Base-by-base conservation (phyloP, 495 filamentous ascomycete genomes). In the Aspergillus heteromorphus region DNA sequence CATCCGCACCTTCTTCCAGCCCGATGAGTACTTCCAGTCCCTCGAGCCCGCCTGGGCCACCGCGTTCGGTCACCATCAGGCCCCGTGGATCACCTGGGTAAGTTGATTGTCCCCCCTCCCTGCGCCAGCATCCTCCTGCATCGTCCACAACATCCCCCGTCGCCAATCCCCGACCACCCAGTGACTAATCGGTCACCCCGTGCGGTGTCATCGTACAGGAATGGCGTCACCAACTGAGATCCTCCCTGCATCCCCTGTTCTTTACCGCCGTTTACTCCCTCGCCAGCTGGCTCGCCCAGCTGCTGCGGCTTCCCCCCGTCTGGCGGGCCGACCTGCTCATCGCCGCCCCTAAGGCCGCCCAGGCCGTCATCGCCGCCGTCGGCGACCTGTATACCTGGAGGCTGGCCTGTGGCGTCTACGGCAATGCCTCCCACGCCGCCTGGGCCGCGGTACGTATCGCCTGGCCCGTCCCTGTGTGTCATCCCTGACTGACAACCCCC, bases 11-110 rank as follows among this genome's bases (percentile, higher is more conserved):
- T 99, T 96, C 68, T 99, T 99, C 74, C 93, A 99, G 68, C 93
- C 93, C n/a, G 93, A 99, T 74, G 93, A 99, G 68, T 97, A 88
- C 75, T 99, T 91, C 59, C 93, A 99, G 65, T 88, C 91, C 6
- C 79, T 99, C 10, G 93, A 99, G 66, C 95, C 93, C 34, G 93
- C 93, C 57, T 97, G 92, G 92, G 78, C 86, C 67, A 76, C 92
- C 42, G 87, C 88, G 0, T 97, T 97, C 73, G 92, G 91, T 8
- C 57, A 67, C 13, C 66, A 80, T 16, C 86, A 86, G 68, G 88
- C 88, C 36, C 88, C 91, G 18, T 97, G 91, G 91, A 77, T 99
- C 59, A 99, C 95, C 52, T 99, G 93, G 93, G 92, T 96, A 73
- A 56, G 79, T 75, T 18, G 7, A 47, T 29, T 31, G 49, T 45